phyloP scores from a whole-genome alignment of 2,329 filamentous ascomycete genomes.

The Teratosphaeriaceae sp. region DNA sequence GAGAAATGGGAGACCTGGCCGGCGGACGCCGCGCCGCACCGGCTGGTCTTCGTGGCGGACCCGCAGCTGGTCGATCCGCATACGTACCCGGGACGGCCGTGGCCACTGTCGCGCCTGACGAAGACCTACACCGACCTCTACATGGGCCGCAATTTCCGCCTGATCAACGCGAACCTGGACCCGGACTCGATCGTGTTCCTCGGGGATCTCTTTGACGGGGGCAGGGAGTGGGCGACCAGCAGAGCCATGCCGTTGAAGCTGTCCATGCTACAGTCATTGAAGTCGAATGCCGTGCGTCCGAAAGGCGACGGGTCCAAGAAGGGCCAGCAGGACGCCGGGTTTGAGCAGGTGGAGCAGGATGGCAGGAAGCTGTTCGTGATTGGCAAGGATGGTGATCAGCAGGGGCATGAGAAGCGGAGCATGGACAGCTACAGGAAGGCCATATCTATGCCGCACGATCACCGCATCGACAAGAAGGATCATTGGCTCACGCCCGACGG shows the following conservation, averaged over 20 bases:
- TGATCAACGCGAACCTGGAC: conserved; percentile 66
- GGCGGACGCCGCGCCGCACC: conserved; percentile 69
- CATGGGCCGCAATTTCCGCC: conserved; percentile 72
- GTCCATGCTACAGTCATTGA: conserved; percentile 16
- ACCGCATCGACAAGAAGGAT: conserved; percentile 11
- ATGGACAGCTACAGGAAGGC: conserved; percentile 12
- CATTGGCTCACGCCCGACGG: conserved; percentile 14
- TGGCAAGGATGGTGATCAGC: neutral
- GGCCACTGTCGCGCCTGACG: conserved; percentile 61
- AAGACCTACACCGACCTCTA: conserved; percentile 82
- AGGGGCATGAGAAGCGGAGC: conserved; percentile 10
- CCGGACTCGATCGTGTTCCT: conserved; percentile 88
- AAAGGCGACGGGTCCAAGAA: conserved; percentile 4
- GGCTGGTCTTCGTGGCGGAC: conserved; percentile 77
- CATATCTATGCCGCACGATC: conserved; percentile 6
- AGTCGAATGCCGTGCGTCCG: conserved; percentile 11
- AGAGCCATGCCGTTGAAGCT: conserved; percentile 26
- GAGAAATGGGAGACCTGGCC: conserved; percentile 89
- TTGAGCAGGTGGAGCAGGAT: conserved; percentile 45
- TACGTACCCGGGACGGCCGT: conserved; percentile 81
- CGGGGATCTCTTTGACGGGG: conserved; percentile 92
- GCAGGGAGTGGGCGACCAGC: conserved; percentile 82
- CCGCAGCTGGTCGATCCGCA: conserved; percentile 90
- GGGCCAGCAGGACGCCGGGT: conserved; percentile 40
- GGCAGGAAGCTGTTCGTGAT: neutral